Evolutionary conservation across 306 rosid species (phyloP).

Genomic region (Quercus gilva): DNA sequence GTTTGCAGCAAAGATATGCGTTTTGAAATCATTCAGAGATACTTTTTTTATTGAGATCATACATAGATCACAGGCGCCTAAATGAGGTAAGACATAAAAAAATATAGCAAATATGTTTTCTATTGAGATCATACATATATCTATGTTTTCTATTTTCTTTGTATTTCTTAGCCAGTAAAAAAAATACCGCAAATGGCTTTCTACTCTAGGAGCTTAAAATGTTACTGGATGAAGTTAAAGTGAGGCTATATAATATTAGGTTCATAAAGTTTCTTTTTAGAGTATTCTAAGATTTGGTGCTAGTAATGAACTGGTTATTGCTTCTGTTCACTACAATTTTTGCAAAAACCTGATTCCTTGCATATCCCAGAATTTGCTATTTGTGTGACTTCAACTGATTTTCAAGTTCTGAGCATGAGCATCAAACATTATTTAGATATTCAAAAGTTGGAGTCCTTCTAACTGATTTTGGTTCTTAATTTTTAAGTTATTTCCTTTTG

Average conservation of each 20-base stretch:
- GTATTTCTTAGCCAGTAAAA: background rate
- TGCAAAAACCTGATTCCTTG: no score
- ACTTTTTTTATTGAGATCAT: slow-evolving; percentile 79
- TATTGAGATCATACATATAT: no score
- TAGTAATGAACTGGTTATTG: background rate
- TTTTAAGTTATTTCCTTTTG: no score
- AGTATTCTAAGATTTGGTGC: background rate
- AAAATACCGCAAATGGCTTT: no score
- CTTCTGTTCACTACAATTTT: background rate
- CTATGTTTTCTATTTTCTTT: background rate
- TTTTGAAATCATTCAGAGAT: slow-evolving; percentile 84
- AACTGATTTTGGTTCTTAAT: no score
- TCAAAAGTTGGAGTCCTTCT: no score
- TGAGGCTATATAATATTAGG: background rate
- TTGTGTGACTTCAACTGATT: no score
- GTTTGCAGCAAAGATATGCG: slow-evolving; percentile 88
- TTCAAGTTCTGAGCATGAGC: no score
- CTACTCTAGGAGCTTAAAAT: background rate
- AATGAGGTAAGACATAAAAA: slow-evolving; percentile 49
- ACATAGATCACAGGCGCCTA: slow-evolving; percentile 57
- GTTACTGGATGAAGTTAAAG: background rate
- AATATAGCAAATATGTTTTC: no score
- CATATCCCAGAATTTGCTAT: no score
- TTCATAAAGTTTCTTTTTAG: background rate
- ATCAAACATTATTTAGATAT: no score